These are phyloP conservation scores for Hawksworthiomyces lignivorus DNA, from an alignment of 2,329 filamentous ascomycete genomes.

Conservation along the genomic window DNA sequence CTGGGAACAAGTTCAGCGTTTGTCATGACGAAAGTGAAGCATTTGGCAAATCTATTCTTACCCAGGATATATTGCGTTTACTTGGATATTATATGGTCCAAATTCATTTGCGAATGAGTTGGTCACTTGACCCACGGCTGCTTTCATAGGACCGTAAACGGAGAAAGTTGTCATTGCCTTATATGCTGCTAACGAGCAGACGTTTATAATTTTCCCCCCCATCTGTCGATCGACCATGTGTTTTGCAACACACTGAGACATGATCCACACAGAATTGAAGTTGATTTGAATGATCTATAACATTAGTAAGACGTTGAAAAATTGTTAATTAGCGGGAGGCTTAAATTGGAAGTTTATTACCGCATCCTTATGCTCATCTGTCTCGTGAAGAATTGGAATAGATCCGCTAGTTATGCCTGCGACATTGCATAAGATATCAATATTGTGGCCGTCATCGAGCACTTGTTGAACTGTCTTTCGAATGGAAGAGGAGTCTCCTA, in stretches of 20 bases:
- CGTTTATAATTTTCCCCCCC: conserved; percentile 17
- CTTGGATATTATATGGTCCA: conserved; percentile 13
- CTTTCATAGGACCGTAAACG: conserved; percentile 15
- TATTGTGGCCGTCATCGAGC: neutral
- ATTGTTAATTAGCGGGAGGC: too few species aligned
- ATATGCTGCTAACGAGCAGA: conserved; percentile 14
- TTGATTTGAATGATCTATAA: conserved; percentile 11
- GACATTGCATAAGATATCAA: conserved; percentile 15
- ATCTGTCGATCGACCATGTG: conserved; percentile 12
- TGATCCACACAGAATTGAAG: conserved; percentile 12
- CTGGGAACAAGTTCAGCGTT: neutral
- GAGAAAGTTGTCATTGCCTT: conserved; percentile 14
- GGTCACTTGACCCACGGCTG: conserved; percentile 14
- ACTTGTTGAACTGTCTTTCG: neutral
- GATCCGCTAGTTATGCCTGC: conserved; percentile 15
- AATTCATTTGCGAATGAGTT: conserved; percentile 16
- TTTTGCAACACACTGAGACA: conserved; percentile 11
- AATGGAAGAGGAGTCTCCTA: neutral
- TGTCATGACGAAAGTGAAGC: too few species aligned
- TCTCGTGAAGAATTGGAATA: conserved; percentile 12
- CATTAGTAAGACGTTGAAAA: too few species aligned
- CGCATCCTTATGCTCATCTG: conserved; percentile 13
- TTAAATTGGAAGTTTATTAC: too few species aligned
- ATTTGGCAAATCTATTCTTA: too few species aligned
- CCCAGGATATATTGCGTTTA: conserved; percentile 11